Evolutionary conservation across 257 asterid species (phyloP).

Genomic region (Catharanthus roseus): DNA sequence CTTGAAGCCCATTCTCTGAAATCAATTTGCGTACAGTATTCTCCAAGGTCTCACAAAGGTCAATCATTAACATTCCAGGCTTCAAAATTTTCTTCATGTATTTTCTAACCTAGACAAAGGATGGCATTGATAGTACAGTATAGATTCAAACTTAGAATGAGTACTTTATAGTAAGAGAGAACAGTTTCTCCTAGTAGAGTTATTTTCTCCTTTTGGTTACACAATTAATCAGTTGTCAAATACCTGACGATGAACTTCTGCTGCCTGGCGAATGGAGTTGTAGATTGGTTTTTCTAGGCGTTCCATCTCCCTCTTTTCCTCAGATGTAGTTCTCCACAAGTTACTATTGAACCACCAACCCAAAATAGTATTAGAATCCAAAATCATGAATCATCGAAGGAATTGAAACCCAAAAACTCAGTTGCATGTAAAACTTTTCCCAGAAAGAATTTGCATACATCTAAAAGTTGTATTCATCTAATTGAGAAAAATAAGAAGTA

Average conservation of each 20-base stretch:
- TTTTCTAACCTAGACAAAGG: slow-evolving; percentile 65
- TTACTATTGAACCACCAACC: slow-evolving; percentile 38
- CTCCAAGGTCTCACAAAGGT: slow-evolving; percentile 95
- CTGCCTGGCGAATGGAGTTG: slow-evolving; percentile 93
- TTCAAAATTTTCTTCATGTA: slow-evolving; percentile 64
- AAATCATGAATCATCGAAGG: neutral
- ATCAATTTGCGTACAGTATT: slow-evolving; percentile 85
- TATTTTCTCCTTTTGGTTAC: neutral
- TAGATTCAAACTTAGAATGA: neutral
- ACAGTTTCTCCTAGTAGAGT: neutral
- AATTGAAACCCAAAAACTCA: neutral
- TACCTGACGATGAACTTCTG: slow-evolving; percentile 98
- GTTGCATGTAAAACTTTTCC: neutral
- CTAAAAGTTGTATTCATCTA: neutral
- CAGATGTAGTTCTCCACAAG: slow-evolving; percentile 94
- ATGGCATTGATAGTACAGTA: slow-evolving; percentile 7
- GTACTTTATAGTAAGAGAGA: neutral
- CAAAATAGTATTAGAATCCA: neutral
- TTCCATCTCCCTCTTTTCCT: slow-evolving; percentile 94
- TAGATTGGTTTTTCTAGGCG: slow-evolving; percentile 81
- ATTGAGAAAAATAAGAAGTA: neutral
- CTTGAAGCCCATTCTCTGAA: slow-evolving; percentile 94
- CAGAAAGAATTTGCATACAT: neutral
- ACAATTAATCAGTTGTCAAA: neutral
- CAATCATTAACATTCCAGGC: slow-evolving; percentile 98